These are phyloP conservation scores for Botrytis deweyae DNA, from an alignment of 2,329 filamentous ascomycete species.

Conservation along the genomic window DNA sequence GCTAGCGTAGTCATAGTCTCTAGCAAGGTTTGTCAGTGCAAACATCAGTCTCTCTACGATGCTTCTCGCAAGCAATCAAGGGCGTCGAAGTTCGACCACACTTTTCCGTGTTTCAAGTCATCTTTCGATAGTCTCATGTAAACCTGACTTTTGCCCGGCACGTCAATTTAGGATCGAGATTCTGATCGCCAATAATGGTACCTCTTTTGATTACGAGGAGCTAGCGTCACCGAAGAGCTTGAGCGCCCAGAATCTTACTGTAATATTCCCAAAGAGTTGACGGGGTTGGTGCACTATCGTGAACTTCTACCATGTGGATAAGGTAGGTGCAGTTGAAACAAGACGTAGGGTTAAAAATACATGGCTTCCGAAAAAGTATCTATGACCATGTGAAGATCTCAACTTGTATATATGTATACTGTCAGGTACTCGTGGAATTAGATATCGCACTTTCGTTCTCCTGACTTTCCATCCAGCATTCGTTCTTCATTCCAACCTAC, in stretches of 20 bases:
- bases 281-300: neutral
- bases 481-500: neutral
- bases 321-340: conserved; percentile 6
- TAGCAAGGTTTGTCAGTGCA: conserved; percentile 5
- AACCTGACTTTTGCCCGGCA: neutral
- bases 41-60: neutral
- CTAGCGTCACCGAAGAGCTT: neutral
- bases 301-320: conserved; percentile 15
- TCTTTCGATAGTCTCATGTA: conserved; percentile 19
- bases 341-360: neutral
- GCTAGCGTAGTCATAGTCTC: neutral
- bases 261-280: neutral
- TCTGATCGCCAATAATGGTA: neutral
- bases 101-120: conserved; percentile 12
- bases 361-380: neutral
- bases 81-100: neutral
- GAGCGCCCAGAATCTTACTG: conserved; percentile 5
- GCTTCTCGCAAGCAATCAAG: neutral
- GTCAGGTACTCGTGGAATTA: neutral
- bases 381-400: conserved; percentile 16
- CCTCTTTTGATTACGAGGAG: neutral
- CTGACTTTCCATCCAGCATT: neutral
- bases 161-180: conserved; percentile 5
- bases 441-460: neutral
- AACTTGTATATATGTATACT: conserved; percentile 15